These are phyloP conservation scores for Verticillium zaregamsianum DNA, from an alignment of 2,329 filamentous ascomycete genomes.

Conservation along the genomic window DNA sequence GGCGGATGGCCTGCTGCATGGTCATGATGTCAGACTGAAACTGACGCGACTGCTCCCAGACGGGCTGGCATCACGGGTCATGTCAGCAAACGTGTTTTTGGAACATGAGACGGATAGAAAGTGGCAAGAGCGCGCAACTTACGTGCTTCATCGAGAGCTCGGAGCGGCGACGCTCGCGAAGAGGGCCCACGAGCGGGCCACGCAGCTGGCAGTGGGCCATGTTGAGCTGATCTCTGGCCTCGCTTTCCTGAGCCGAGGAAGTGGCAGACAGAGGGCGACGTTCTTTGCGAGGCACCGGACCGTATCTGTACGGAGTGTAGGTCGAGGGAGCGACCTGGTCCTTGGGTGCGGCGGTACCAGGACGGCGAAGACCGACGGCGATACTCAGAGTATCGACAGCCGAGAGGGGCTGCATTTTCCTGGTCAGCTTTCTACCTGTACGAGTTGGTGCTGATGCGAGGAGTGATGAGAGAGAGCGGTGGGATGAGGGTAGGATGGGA, in stretches of 20 bases:
- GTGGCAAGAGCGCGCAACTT: conserved; percentile 1
- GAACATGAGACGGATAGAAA: background rate
- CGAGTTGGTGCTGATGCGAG: too few species aligned
- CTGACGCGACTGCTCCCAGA: conserved; percentile 10
- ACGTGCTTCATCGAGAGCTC: conserved; percentile 11
- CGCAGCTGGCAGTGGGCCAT: conserved; percentile 12
- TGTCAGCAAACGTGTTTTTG: background rate
- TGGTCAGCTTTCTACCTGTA: too few species aligned
- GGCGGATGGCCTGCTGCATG: conserved; percentile 13
- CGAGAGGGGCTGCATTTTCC: too few species aligned
- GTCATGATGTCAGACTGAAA: conserved; percentile 14
- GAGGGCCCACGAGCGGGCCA: conserved; percentile 11
- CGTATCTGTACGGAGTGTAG: background rate
- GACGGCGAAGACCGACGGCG: too few species aligned
- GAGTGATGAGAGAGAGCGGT: too few species aligned
- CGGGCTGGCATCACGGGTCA: conserved; percentile 6
- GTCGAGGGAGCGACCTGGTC: background rate
- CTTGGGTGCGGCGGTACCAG: background rate
- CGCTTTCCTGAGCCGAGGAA: background rate
- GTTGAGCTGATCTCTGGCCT: background rate
- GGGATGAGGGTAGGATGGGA: too few species aligned
- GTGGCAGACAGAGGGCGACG: background rate
- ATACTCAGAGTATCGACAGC: too few species aligned
- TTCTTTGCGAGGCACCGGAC: background rate
- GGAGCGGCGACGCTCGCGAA: conserved; percentile 12